Conservation (phyloP, 306 rosid species). For the Castanea crenata region DNA sequence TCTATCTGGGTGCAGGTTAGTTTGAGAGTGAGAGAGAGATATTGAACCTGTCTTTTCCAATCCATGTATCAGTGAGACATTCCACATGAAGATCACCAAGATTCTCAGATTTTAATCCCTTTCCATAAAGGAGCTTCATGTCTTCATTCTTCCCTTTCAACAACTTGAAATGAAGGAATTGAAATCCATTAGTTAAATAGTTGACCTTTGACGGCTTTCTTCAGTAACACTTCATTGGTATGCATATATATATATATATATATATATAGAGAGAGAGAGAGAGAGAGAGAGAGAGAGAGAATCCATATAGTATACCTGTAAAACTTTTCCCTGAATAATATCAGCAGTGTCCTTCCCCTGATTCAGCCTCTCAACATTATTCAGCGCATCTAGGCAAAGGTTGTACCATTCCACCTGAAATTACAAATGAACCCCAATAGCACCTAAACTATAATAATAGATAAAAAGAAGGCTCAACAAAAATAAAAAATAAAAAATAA, state of each 20-base stretch:
- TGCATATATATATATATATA: background rate
- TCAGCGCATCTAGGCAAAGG: constrained; percentile 58
- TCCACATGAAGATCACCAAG: constrained; percentile 64
- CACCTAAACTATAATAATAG: background rate
- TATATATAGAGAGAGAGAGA: too few relatives aligned
- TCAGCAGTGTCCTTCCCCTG: constrained; percentile 59
- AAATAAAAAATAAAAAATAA: background rate
- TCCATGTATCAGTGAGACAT: constrained; percentile 96
- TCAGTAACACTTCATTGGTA: background rate
- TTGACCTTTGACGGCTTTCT: background rate
- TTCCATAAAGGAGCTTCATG: constrained; percentile 52
- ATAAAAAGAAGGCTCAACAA: background rate
- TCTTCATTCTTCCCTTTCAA: constrained; percentile 75
- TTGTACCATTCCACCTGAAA: constrained; percentile 87
- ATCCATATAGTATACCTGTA: constrained; percentile 47
- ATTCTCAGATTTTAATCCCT: constrained; percentile 67
- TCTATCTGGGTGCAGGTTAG: background rate
- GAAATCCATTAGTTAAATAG: constrained; percentile 5
- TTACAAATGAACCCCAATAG: constrained; percentile 6
- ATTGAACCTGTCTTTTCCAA: constrained; percentile 83
- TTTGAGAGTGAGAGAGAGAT: background rate
- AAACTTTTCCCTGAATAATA: constrained; percentile 58
- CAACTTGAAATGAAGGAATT: constrained; percentile 41
- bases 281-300: background rate
- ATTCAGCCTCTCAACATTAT: constrained; percentile 50